Evolutionary conservation across 2,329 filamentous ascomycete genomes (phyloP), one percentile per base, ranked within the genome.

Genomic region (Dendrostoma leiphaemia): DNA sequence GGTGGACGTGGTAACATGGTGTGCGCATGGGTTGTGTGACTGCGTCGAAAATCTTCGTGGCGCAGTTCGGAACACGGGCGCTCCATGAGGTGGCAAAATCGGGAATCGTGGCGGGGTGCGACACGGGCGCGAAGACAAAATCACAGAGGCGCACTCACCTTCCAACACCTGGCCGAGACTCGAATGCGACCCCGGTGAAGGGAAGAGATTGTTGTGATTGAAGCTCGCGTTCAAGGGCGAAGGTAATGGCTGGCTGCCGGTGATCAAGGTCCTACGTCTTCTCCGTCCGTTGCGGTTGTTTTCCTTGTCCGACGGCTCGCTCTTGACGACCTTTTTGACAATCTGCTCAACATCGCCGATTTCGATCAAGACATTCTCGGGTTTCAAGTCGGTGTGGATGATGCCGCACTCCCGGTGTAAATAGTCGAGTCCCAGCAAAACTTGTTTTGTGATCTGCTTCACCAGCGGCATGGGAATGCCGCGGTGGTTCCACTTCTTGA

Each of bases 301-400:
- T 68, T 95, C 91, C 71, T 94, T 94, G 58, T 89, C 87, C 53
- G 65, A 67, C 21, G 74, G 65, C 47, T 94, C 89, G 59, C 86
- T 90, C 72, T 96, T 93, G 52, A 99, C 93, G 60, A 95, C 93
- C 57, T 90, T 91, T 74, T 96, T 93, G 55, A 99, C 94, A 59
- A 97, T 97, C 72, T 97, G 91, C 76, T 99, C 94, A 47, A 99
- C 94, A 64, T 99, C 94, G 62, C 94, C 94, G 67, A 99, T 97
- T 74, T 99, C 94, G 69, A 99, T 97, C 61, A 99, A 79, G 29
- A 99, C 94, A 67, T 99, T 99, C 70, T 99, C 94, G 45, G 94
- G 94, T 73, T 99, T 97, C 63, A 97, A 76, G 69, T 97, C 93
- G 57, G 94, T 97, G 73, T 99, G 94, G 67, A 99, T 97, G 74